These are phyloP conservation scores for Thelonectria rubi DNA, from an alignment of 2,329 filamentous ascomycete genomes.

Conservation along the genomic window DNA sequence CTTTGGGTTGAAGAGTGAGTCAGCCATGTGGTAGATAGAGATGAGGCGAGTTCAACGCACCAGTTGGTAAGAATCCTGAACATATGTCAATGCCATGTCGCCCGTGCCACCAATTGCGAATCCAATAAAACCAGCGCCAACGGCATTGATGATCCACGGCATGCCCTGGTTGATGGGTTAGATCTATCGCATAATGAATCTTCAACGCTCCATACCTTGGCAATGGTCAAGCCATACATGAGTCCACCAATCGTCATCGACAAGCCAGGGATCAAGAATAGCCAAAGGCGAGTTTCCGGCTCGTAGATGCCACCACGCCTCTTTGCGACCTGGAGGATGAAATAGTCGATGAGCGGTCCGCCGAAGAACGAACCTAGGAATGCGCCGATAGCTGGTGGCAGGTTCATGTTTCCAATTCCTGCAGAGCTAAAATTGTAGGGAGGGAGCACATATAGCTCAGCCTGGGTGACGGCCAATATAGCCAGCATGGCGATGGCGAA, in stretches of 20 bases:
- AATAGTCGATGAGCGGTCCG: constrained; percentile 25
- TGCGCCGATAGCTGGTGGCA: constrained; percentile 29
- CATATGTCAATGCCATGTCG: constrained; percentile 31
- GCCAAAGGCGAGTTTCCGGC: constrained; percentile 32
- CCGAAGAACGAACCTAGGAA: constrained; percentile 27
- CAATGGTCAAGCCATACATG: constrained; percentile 34
- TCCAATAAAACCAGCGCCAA: constrained; percentile 31
- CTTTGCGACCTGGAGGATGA: constrained; percentile 29
- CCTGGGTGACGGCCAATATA: constrained; percentile 30
- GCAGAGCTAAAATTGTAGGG: constrained; percentile 31
- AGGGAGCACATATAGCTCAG: constrained; percentile 8
- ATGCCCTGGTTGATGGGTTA: constrained; percentile 21
- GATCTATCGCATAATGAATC: too few relatives aligned
- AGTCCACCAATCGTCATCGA: constrained; percentile 29
- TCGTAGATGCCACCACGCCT: constrained; percentile 30
- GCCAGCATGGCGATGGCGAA: constrained; percentile 33
- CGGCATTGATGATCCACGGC: constrained; percentile 34
- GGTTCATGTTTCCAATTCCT: constrained; percentile 33
- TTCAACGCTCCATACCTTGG: constrained; percentile 4
- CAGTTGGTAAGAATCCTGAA: constrained; percentile 33
- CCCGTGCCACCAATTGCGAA: constrained; percentile 32
- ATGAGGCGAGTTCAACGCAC: neutral
- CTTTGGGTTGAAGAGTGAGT: constrained; percentile 2
- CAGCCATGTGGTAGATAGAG: neutral
- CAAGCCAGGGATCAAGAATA: constrained; percentile 27